These are phyloP conservation scores for Talaromyces sp. DNA, from an alignment of 2,329 filamentous ascomycete genomes.

Conservation along the genomic window DNA sequence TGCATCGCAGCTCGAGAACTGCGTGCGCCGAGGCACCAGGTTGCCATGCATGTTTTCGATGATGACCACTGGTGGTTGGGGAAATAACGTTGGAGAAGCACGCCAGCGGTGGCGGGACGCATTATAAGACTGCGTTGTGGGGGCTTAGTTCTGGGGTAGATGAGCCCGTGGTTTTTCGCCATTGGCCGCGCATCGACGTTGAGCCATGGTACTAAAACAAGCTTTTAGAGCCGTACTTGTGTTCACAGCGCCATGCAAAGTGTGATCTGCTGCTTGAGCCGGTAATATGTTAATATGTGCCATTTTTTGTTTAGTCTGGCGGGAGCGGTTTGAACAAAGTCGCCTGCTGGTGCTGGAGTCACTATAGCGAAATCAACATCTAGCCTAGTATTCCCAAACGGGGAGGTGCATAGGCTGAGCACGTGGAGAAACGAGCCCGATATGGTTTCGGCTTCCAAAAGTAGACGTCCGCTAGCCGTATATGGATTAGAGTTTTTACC, in stretches of 20 bases:
- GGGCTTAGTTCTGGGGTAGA: not conserved
- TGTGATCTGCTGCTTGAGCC: no score
- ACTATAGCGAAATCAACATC: no score
- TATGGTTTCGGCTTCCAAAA: not conserved
- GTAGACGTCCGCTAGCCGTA: not conserved
- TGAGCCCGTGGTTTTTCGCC: not conserved
- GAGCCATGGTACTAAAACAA: not conserved
- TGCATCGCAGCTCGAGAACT: constrained; percentile 32
- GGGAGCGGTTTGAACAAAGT: no score
- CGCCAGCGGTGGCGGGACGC: not conserved
- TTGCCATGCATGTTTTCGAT: not conserved
- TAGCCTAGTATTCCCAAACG: no score
- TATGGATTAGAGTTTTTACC: not conserved
- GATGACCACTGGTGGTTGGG: not conserved
- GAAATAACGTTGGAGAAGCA: not conserved
- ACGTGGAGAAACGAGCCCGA: no score
- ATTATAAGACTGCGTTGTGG: not conserved
- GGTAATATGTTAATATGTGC: no score
- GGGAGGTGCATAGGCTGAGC: no score
- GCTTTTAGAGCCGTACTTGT: no score
- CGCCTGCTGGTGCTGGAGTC: no score
- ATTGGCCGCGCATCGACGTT: not conserved
- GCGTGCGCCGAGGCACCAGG: constrained; percentile 19
- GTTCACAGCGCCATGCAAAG: no score
- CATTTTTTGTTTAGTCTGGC: no score